These are phyloP conservation scores for Rhizopogon vulgaris DNA, from an alignment of 768 basidiomycete genomes.

Conservation along the genomic window DNA sequence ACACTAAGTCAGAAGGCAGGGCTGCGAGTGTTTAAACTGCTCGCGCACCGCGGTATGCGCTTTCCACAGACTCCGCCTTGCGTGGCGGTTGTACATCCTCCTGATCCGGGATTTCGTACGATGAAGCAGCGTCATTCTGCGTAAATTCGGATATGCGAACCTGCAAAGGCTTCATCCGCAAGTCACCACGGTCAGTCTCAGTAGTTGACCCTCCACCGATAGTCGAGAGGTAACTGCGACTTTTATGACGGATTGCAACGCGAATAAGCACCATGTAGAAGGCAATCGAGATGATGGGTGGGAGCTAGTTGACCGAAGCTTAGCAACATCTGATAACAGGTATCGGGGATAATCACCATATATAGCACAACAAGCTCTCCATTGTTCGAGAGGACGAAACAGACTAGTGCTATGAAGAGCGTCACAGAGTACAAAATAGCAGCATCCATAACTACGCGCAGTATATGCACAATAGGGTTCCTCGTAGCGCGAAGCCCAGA, in stretches of 20 bases:
- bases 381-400: not conserved
- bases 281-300: not conserved
- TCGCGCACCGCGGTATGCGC: too few relatives aligned
- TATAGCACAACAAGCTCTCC: not conserved
- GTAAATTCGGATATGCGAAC: not conserved
- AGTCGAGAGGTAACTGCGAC: too few relatives aligned
- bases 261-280: slow-evolving; percentile 6
- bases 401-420: not conserved
- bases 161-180: not conserved
- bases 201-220: too few relatives aligned
- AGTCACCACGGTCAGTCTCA: not conserved
- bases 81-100: too few relatives aligned
- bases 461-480: not conserved
- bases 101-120: too few relatives aligned
- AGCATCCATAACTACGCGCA: slow-evolving; percentile 1
- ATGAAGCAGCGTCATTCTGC: too few relatives aligned
- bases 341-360: not conserved
- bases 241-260: not conserved
- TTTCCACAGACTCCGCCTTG: too few relatives aligned
- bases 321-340: too few relatives aligned
- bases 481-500: not conserved
- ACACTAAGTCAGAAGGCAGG: too few relatives aligned
- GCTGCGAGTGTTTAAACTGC: too few relatives aligned
- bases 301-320: not conserved
- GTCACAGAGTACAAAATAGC: slow-evolving; percentile 3